phyloP scores from a whole-genome alignment of 768 basidiomycete genomes.

The Termitomyces sp. region DNA sequence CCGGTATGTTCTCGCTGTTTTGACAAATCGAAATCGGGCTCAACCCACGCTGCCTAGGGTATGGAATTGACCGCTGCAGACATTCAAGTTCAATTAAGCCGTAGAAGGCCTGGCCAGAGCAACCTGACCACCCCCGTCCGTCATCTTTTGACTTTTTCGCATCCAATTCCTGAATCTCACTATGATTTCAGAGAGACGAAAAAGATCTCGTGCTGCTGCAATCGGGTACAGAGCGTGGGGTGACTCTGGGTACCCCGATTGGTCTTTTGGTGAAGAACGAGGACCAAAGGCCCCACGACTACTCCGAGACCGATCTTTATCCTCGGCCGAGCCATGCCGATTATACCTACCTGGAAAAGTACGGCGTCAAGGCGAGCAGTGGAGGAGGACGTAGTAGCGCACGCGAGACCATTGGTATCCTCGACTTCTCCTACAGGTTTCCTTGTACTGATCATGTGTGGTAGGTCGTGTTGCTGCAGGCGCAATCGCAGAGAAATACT shows the following conservation, averaged over 20 bases:
- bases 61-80: conserved; percentile 75
- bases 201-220: conserved; percentile 93
- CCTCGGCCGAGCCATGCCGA: conserved; percentile 98
- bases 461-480: conserved; percentile 95
- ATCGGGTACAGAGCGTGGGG: conserved; percentile 89
- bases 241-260: conserved; percentile 97
- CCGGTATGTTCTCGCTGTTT: conserved; percentile 54
- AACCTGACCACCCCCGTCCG: conserved; percentile 93
- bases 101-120: conserved; percentile 93
- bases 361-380: conserved; percentile 94
- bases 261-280: conserved; percentile 96
- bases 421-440: neutral
- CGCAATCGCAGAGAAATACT: conserved; percentile 95
- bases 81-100: conserved; percentile 87
- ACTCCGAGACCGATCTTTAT: conserved; percentile 96
- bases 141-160: conserved; percentile 11
- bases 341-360: conserved; percentile 96
- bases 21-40: neutral
- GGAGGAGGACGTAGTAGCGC: conserved; percentile 95
- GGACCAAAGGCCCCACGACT: conserved; percentile 97
- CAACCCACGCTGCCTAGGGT: conserved; percentile 51
- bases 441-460: conserved; percentile 4
- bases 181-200: conserved; percentile 71
- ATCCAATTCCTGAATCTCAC: neutral
- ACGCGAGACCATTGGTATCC: conserved; percentile 89